Base-by-base conservation (phyloP, 2,329 filamentous ascomycete genomes). In the Botryotinia globosa region DNA sequence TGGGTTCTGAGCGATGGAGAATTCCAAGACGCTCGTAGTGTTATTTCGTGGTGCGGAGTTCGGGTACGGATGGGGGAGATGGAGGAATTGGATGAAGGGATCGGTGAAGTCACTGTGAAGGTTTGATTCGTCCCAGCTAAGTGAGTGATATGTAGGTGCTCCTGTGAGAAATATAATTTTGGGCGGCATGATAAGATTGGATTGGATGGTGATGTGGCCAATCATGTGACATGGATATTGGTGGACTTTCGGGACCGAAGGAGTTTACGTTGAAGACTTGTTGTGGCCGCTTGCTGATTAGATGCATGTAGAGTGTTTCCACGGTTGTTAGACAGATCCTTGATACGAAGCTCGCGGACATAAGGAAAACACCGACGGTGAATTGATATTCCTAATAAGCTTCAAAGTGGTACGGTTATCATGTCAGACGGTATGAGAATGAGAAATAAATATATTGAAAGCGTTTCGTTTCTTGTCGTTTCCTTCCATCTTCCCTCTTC, bases 121-220 rank as follows among this genome's bases (percentile, higher is more conserved):
- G n/a, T 80, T 77, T 1, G 81, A 76, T 20, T 86, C 80, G 63
- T 85, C 80, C 87, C 90, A 92, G 58, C 85, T 81, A 34, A 93
- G 83, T 37, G 83, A 81, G 16, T 81, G 81, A 44, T 82, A 79
- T 48, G 85, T 81, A 3, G 91, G 91, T n/a, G 91, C 89, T 34
- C 74, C 73, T 18, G 63, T 62, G n/a, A 73, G 67, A 10, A 74
- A 59, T 48, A 72, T 25, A 18, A 73, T 20, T 32, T 68, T 54
- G 54, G 67, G 66, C 16, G 71, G 7, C 73, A 74, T 74, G 32
- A 32, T 32, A 32, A 32, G 32, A 10, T 69, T 34, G 22, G 42
- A 22, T 51, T 54, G 45, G 44, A 37, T 9, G 45, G 45, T 29
- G 32, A 37, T 54, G 64, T 54, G 45, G 10, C 32, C 34, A 66